Percentiles rank a stretch among this genome's conserved stretches.
phyloP scores from a whole-genome alignment of 1,284 basidiomycete genomes.

The Ustilago nuda region DNA sequence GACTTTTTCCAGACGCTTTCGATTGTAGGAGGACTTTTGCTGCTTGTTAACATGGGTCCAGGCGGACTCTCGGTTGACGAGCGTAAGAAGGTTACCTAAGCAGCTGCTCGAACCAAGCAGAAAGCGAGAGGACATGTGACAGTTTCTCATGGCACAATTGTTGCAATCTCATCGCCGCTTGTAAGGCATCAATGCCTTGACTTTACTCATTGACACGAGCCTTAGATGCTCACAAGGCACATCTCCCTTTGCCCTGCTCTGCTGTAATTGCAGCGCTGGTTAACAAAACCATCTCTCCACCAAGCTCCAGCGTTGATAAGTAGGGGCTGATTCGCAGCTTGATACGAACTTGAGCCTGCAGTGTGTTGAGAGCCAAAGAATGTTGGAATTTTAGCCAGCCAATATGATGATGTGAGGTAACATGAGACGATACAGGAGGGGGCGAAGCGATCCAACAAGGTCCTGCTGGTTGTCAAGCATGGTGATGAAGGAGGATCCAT shows the following conservation, averaged over 20 bases:
- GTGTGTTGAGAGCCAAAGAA: neutral
- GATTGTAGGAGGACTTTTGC: constrained; percentile 95
- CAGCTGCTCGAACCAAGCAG: neutral
- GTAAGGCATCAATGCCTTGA: neutral
- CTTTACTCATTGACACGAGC: neutral
- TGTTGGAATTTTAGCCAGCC: too few relatives aligned
- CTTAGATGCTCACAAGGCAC: neutral
- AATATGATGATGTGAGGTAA: too few relatives aligned
- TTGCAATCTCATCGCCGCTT: neutral
- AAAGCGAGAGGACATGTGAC: neutral
- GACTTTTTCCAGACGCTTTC: constrained; percentile 73
- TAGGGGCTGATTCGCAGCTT: neutral
- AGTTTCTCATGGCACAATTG: neutral
- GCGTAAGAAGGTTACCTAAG: constrained; percentile 85
- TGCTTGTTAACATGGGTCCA: constrained; percentile 98
- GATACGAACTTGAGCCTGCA: neutral
- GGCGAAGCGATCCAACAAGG: too few relatives aligned
- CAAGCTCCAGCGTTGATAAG: neutral
- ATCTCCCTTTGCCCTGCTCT: neutral
- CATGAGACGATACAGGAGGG: too few relatives aligned
- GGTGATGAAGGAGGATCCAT: too few relatives aligned
- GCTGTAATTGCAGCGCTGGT: constrained; percentile 5
- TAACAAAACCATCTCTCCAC: neutral
- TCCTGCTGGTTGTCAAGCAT: too few relatives aligned
- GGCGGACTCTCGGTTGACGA: constrained; percentile 97